Evolutionary conservation across 805 yeast genomes (phyloP), one percentile per base, ranked within the genome.

Genomic region (Zygoascus flipseniorum): DNA sequence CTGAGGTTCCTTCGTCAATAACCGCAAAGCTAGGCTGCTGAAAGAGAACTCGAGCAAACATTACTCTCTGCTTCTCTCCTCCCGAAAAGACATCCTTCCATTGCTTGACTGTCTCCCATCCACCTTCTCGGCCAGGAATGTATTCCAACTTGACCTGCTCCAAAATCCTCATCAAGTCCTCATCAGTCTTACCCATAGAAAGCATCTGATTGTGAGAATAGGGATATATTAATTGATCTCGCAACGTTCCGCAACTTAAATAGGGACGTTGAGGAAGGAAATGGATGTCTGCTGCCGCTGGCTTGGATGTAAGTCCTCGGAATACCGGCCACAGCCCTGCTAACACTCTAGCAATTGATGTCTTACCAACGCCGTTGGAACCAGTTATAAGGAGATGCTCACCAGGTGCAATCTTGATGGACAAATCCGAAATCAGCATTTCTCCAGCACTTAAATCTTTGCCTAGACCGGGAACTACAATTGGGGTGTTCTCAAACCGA

Each of bases 71-170:
- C 69, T 88, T 84, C 67, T 89, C 97, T 54, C 97, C 97, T n/a
- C 97, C 97, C 69, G 93, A 85, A 58, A 89, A 76, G n/a, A 89
- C 85, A 65, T 86, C 95, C 63, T 83, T 83, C 97, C 97, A 89
- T 59, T 83, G 88, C 55, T 83, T 76, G 10, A 69, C 60, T 5
- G 74, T 65, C 39, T 69, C 69, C 69, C 76, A 69, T 10, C 82
- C 82, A 18, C 70, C 72, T 52, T 71, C 80, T 65, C 97, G 78
- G 52, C 81, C 81, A 47, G 88, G 74, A 50, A 90, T 73, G 68
- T 90, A 89, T 32, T 85, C 95, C 56, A 90, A 73, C 56, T 85
- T 85, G 41, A 90, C 97, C 61, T 83, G 86, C 49, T 79, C 72
- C 60, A 90, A 72, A 47, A 86, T 81, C 56, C 77, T 79, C 58